phyloP scores from a whole-genome alignment of 169 alveolate genomes.

The Plasmodium sp. region DNA sequence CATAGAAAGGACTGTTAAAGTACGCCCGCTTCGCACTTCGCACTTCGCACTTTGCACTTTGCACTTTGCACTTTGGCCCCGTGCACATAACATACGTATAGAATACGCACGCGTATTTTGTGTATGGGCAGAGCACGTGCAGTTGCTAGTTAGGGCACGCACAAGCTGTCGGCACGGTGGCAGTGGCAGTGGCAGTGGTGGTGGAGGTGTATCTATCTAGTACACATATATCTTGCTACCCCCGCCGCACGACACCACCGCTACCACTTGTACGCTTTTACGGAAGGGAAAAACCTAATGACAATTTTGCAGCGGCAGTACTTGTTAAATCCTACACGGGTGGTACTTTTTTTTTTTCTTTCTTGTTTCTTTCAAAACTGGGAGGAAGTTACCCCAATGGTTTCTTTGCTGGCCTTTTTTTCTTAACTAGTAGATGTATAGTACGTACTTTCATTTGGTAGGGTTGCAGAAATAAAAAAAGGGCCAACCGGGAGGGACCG shows the following conservation, averaged over 20 bases:
- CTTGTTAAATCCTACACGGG: neutral
- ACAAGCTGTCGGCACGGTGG: neutral
- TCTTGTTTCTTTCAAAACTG: neutral
- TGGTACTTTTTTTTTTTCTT: neutral
- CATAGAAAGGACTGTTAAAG: neutral
- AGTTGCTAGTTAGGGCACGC: neutral
- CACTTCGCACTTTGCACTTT: too few species aligned
- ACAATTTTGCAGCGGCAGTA: neutral
- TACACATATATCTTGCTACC: neutral
- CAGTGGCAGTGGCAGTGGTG: neutral
- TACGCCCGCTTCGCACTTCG: neutral
- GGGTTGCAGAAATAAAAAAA: neutral
- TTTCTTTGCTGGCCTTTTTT: neutral
- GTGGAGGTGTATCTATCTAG: neutral
- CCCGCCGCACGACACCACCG: neutral
- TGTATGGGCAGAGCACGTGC: neutral
- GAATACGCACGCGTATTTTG: neutral
- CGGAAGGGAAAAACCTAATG: neutral
- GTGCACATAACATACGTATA: neutral
- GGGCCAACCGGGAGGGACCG: neutral
- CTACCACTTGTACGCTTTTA: neutral
- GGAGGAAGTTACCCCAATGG: neutral
- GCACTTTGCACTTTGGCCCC: neutral
- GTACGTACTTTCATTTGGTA: neutral
- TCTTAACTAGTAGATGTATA: neutral